Conservation (phyloP, 2,329 filamentous ascomycete genomes). For the Cladosporium sp. region DNA sequence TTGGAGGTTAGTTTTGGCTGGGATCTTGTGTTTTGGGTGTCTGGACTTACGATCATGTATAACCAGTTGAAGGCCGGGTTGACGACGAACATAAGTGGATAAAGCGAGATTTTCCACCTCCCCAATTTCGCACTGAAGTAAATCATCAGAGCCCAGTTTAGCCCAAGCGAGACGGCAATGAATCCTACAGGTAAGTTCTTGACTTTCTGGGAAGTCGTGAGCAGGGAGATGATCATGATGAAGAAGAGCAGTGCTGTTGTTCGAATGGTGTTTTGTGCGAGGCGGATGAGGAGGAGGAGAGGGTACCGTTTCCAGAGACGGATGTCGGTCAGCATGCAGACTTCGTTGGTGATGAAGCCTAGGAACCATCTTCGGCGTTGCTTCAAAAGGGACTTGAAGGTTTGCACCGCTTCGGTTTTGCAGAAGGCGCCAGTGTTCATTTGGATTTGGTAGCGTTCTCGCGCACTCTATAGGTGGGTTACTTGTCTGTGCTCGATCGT, state of each 20-base stretch:
- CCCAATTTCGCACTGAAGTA: conserved; percentile 87
- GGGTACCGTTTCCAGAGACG: conserved; percentile 90
- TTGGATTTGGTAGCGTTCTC: conserved; percentile 89
- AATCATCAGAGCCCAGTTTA: conserved; percentile 94
- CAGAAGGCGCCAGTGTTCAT: conserved; percentile 98
- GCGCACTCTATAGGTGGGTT: conserved; percentile 47
- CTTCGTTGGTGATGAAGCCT: conserved; percentile 89
- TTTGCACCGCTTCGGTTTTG: conserved; percentile 95
- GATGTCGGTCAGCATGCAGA: conserved; percentile 94
- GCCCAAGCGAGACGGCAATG: conserved; percentile 82
- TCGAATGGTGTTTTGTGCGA: conserved; percentile 94
- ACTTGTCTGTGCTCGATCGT: too few relatives aligned
- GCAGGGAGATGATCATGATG: conserved; percentile 81
- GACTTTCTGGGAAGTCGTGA: conserved; percentile 76
- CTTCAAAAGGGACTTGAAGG: conserved; percentile 78
- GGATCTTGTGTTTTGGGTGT: conserved; percentile 75
- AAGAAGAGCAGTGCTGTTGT: conserved; percentile 93
- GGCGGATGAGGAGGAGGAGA: conserved; percentile 75
- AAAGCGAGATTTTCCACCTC: conserved; percentile 90
- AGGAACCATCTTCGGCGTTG: conserved; percentile 95
- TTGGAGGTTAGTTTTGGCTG: not conserved
- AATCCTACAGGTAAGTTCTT: conserved; percentile 83
- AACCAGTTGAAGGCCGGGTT: conserved; percentile 98
- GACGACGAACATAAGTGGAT: conserved; percentile 89
- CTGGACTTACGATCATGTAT: conserved; percentile 67